Conservation (phyloP, 352 stramenopile genomes). For the Phytopythium chamaehyphon region DNA sequence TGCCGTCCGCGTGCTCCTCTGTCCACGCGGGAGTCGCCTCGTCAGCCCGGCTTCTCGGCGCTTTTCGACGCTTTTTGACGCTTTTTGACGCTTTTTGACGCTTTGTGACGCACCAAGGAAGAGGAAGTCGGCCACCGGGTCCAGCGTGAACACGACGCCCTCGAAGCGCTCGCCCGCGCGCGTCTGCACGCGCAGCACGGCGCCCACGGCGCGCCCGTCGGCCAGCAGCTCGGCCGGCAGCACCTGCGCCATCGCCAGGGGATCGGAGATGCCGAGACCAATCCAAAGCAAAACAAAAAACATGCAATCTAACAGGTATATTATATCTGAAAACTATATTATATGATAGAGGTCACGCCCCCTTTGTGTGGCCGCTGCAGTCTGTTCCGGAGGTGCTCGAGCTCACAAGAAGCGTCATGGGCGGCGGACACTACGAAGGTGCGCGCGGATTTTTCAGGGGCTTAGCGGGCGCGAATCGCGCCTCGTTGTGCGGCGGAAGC, state of each 20-base stretch:
- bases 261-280: too few species aligned
- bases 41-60: too few species aligned
- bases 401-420: constrained; percentile 42
- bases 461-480: background rate
- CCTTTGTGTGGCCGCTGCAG: constrained; percentile 19
- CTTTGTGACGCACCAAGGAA: constrained; percentile 45
- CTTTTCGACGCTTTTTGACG: too few species aligned
- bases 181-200: constrained; percentile 61
- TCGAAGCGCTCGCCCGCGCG: constrained; percentile 48
- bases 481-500: background rate
- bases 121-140: constrained; percentile 75
- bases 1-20: constrained; percentile 61
- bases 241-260: constrained; percentile 20
- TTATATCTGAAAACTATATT: background rate
- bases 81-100: too few species aligned
- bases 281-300: background rate
- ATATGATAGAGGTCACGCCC: constrained; percentile 8
- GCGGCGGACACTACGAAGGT: constrained; percentile 71
- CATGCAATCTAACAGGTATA: background rate
- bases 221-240: constrained; percentile 58
- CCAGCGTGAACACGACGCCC: constrained; percentile 73
- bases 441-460: background rate
- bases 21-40: too few species aligned
- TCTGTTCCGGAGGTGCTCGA: constrained; percentile 30
- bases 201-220: constrained; percentile 56